Conservation (phyloP, 2,329 filamentous ascomycete genomes). For the Paracoccidioides lutzii region DNA sequence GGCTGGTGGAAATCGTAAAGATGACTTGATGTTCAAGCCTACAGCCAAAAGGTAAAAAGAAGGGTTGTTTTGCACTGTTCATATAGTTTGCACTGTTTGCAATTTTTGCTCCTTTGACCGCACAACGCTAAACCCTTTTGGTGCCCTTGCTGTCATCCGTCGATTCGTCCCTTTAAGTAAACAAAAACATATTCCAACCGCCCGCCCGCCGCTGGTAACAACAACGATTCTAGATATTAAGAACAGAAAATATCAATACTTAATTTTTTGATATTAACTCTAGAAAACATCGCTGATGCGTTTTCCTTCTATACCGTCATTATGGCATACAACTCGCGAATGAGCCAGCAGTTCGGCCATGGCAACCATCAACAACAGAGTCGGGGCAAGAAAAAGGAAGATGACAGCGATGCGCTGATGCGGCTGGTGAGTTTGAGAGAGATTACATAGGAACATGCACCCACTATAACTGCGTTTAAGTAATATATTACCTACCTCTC, state of each 20-base stretch:
- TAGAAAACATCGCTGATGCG: not conserved
- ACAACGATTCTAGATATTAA: not conserved
- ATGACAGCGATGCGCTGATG: constrained; percentile 46
- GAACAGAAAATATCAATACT: not conserved
- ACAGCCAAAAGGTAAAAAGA: not conserved
- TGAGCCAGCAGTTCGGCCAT: constrained; percentile 40
- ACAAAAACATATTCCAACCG: constrained; percentile 9
- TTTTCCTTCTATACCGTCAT: not conserved
- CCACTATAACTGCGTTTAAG: not conserved
- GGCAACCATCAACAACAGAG: constrained; percentile 34
- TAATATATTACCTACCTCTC: not conserved
- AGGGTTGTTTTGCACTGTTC: constrained; percentile 24
- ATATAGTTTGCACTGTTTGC: constrained; percentile 14
- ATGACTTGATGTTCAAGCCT: not conserved
- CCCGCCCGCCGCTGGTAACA: not conserved
- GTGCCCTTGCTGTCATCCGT: constrained; percentile 3
- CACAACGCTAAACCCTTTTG: constrained; percentile 18
- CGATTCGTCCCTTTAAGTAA: constrained; percentile 3
- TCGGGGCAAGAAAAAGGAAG: constrained; percentile 42
- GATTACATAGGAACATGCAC: not conserved
- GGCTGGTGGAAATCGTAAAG: not conserved
- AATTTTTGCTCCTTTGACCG: constrained; percentile 17
- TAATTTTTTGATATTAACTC: not conserved
- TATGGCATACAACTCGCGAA: constrained; percentile 42
- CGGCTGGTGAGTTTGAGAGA: constrained; percentile 34